Evolutionary conservation across 805 yeast genomes (phyloP).

Genomic region (Barnettozyma pratensis): DNA sequence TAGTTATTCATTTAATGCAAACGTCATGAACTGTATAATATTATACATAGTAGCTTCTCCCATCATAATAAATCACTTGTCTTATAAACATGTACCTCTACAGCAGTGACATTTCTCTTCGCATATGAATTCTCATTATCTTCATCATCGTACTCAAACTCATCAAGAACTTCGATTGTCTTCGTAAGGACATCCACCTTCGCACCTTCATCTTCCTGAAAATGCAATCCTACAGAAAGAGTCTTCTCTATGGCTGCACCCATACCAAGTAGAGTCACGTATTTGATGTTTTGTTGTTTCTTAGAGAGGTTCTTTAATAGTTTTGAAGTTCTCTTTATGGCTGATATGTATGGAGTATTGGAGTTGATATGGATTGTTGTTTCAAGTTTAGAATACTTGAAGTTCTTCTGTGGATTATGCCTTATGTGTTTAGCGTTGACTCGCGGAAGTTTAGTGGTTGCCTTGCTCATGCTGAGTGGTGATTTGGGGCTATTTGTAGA

Average conservation of each 20-base stretch:
- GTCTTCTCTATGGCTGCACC: constrained; percentile 67
- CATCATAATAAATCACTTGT: constrained; percentile 3
- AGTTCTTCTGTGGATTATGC: constrained; percentile 47
- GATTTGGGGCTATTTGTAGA: too few relatives aligned
- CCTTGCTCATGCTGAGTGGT: neutral
- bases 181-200: constrained; percentile 59
- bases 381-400: constrained; percentile 39
- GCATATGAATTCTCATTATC: constrained; percentile 28
- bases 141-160: constrained; percentile 36
- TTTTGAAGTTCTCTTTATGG: constrained; percentile 58
- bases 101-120: constrained; percentile 36
- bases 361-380: constrained; percentile 55
- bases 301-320: constrained; percentile 42
- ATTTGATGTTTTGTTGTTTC: constrained; percentile 35
- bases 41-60: neutral
- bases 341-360: constrained; percentile 67
- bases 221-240: constrained; percentile 56
- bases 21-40: too few relatives aligned
- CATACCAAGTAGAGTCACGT: constrained; percentile 64
- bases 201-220: constrained; percentile 44
- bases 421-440: constrained; percentile 38
- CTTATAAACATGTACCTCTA: constrained; percentile 36
- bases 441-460: constrained; percentile 7
- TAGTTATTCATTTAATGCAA: too few relatives aligned
- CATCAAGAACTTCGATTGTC: constrained; percentile 69